phyloP scores from a whole-genome alignment of 2,329 filamentous ascomycete species.

The Pyricularia sp. region DNA sequence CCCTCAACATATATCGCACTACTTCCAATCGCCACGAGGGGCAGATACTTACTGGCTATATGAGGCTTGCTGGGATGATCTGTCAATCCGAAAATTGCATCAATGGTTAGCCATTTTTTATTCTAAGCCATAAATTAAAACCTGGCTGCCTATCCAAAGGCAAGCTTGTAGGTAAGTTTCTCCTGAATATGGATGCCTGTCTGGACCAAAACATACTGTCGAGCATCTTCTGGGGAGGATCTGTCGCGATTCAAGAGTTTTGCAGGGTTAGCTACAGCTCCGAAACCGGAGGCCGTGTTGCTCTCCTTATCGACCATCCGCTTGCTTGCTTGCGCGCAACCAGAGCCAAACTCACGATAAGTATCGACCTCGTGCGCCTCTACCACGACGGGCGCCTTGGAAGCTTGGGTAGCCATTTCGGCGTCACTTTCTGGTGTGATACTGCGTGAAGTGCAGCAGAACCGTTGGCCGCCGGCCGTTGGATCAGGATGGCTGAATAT shows the following conservation, averaged over 20 bases:
- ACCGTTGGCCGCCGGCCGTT: not conserved
- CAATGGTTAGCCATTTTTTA: not conserved
- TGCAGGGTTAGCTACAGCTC: slow-evolving; percentile 1
- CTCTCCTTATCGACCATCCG: not conserved
- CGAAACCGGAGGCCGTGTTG: not conserved
- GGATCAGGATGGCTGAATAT: not conserved
- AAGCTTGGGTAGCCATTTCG: slow-evolving; percentile 12
- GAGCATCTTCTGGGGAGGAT: slow-evolving; percentile 54
- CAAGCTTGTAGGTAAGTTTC: not conserved
- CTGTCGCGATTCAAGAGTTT: slow-evolving; percentile 19
- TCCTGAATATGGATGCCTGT: not conserved
- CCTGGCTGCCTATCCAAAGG: not conserved
- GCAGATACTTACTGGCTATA: slow-evolving; percentile 40
- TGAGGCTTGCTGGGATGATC: slow-evolving; percentile 60
- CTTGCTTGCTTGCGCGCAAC: not conserved
- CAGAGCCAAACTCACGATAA: slow-evolving; percentile 37
- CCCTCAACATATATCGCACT: not conserved
- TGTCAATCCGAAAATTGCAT: slow-evolving; percentile 16
- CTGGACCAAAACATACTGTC: slow-evolving; percentile 37
- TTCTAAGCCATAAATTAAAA: not conserved
- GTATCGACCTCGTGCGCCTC: slow-evolving; percentile 70
- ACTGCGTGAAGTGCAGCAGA: not conserved
- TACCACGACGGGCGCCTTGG: slow-evolving; percentile 47
- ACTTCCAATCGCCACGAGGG: not conserved
- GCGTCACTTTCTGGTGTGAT: not conserved